Base-by-base conservation (phyloP, 2,329 filamentous ascomycete genomes). In the Paracamarosporium sp. region DNA sequence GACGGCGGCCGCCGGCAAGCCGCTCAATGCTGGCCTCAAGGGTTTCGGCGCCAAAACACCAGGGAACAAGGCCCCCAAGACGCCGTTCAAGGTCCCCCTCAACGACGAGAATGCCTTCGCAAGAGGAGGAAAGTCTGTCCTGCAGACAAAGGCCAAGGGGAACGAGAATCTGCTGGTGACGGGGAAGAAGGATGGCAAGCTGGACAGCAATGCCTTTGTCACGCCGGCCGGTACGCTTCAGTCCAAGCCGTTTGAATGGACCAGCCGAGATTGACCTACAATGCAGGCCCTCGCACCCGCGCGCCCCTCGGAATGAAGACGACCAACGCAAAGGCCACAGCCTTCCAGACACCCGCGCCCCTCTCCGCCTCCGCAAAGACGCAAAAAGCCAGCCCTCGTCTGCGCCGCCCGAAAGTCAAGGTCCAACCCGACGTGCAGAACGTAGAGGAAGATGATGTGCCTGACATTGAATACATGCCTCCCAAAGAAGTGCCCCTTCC, bases 251-350 rank as follows among this genome's bases (percentile, higher is more conserved):
- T 5, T 7, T 7, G 46, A 54, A 44, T 41, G 50, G 5, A 24
- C 33, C 20, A 33, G 12, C 50, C 56, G 56, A 31, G 64, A 51
- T 38, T 52, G 17, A 57, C 60, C 28, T 28, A 46, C 50, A 52
- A 47, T 53, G 47, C 60, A 89, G 87, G 84, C 55, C 84, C 88
- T 50, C 87, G 88, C 57, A 88, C 82, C 58, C 88, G 94, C 69
- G 93, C 93, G 35, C 91, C 92, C 12, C 81, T 99, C 46, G 94
- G 94, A 31, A 90, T 92, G 83, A 99, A 99, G 79, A 98, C 94
- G 1, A 98, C 95, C 51, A 99, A 99, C 76, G 92, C 91, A 53
- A 98, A 96, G 81, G 85, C 89, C 58, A 86, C 83, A 72, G 83
- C 82, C 48, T 84, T 88, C 64, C 88, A 90, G 62, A 88, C 88